phyloP scores from a whole-genome alignment of 2,329 filamentous ascomycete genomes.

The Fonsecaea monophora region DNA sequence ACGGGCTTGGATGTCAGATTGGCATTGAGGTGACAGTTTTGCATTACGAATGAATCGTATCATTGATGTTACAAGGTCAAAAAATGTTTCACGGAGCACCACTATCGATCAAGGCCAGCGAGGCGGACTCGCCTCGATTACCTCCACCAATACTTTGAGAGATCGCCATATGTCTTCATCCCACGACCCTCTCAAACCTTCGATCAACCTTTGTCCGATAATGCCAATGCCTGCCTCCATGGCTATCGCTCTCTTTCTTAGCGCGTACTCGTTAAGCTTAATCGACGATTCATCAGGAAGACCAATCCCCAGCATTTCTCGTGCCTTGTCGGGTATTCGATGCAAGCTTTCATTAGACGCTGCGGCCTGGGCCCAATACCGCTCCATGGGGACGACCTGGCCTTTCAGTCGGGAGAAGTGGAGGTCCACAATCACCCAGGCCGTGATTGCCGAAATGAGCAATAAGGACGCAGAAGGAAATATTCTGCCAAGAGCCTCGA shows the following conservation, averaged over 20 bases:
- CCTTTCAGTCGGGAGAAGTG: conserved; percentile 27
- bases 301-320: conserved; percentile 34
- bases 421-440: conserved; percentile 37
- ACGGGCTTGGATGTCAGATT: conserved; percentile 34
- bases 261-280: conserved; percentile 21
- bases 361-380: conserved; percentile 9
- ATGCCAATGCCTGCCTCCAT: conserved; percentile 23
- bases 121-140: conserved; percentile 26
- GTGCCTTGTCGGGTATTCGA: conserved; percentile 35
- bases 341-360: conserved; percentile 20
- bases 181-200: conserved; percentile 33
- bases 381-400: conserved; percentile 14
- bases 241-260: conserved; percentile 17
- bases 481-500: conserved; percentile 30
- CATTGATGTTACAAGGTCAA: background rate
- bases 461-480: conserved; percentile 27
- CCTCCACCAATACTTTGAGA: conserved; percentile 32
- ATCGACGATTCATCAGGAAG: conserved; percentile 12
- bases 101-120: conserved; percentile 18
- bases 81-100: background rate
- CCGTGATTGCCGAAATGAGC: conserved; percentile 31
- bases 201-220: conserved; percentile 27
- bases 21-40: conserved; percentile 17
- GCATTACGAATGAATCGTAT: background rate
- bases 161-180: conserved; percentile 36